A percentile compares a stretch with the other conserved stretches of the same genome.
Conservation (phyloP, 371 early-diverging fungal genomes). For the Chytridiales sp. region DNA sequence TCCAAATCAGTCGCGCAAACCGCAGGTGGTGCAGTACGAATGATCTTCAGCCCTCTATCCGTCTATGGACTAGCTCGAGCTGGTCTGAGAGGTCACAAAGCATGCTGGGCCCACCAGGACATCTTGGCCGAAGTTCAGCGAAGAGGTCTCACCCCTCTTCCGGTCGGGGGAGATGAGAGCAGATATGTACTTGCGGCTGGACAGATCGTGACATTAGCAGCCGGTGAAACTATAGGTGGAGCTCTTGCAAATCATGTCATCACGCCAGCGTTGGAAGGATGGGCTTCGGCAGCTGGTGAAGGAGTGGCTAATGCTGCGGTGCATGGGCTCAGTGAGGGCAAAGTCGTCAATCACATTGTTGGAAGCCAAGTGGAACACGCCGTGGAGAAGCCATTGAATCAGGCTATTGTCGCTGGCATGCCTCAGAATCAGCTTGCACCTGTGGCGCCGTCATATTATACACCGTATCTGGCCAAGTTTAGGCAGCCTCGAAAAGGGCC, state of each 20-base stretch:
- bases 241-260: conserved; percentile 9
- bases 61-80: conserved; percentile 18
- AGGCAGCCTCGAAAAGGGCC: too few species aligned
- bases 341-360: too few species aligned
- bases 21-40: conserved; percentile 13
- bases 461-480: too few species aligned
- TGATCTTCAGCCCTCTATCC: conserved; percentile 20
- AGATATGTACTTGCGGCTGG: conserved; percentile 14
- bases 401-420: too few species aligned
- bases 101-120: conserved; percentile 21
- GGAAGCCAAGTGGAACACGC: too few species aligned
- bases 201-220: conserved; percentile 15
- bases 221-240: conserved; percentile 16
- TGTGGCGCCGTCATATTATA: too few species aligned
- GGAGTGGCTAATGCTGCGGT: neutral
- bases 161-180: conserved; percentile 20
- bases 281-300: neutral
- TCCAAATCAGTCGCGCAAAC: conserved; percentile 8
- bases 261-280: neutral
- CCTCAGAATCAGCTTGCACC: too few species aligned
- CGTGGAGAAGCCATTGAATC: too few species aligned
- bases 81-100: conserved; percentile 1
- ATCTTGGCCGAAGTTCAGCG: conserved; percentile 18
- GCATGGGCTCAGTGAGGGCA: too few species aligned
- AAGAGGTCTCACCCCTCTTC: conserved; percentile 12